These are phyloP conservation scores for Trichoderma gamsii DNA, from an alignment of 495 filamentous ascomycete species.

Conservation along the genomic window DNA sequence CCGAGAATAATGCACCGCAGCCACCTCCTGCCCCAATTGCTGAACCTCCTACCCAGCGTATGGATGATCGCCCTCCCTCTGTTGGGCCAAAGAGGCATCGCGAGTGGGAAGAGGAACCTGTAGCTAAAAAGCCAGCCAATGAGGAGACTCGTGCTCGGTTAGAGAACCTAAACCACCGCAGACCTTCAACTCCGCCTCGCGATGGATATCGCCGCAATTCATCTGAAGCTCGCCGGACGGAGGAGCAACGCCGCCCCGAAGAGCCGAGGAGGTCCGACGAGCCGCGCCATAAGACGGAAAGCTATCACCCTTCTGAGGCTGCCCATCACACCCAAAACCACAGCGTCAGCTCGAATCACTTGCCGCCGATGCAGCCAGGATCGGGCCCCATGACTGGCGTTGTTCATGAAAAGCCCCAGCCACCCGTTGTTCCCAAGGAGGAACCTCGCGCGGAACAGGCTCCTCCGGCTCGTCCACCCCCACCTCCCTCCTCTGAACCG, in stretches of 20 bases:
- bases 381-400: constrained; percentile 51
- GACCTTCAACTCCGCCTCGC: constrained; percentile 64
- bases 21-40: constrained; percentile 69
- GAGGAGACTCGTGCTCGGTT: constrained; percentile 82
- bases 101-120: constrained; percentile 84
- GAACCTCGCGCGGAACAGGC: constrained; percentile 46
- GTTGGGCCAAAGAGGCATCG: constrained; percentile 77
- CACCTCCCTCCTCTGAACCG: constrained; percentile 47
- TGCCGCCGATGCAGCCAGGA: constrained; percentile 60
- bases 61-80: constrained; percentile 68
- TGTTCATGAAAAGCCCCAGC: constrained; percentile 48
- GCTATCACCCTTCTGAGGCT: constrained; percentile 84
- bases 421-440: constrained; percentile 54
- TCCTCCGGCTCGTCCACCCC: constrained; percentile 36
- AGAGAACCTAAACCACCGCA: constrained; percentile 74
- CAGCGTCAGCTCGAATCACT: constrained; percentile 62
- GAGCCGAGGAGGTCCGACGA: constrained; percentile 39
- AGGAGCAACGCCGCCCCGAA: constrained; percentile 48
- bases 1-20: constrained; percentile 68
- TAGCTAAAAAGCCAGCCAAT: constrained; percentile 76
- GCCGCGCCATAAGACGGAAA: constrained; percentile 61
- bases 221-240: constrained; percentile 55
- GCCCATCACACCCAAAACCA: constrained; percentile 74
- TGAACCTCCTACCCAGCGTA: constrained; percentile 52
- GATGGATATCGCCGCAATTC: constrained; percentile 68